A percentile compares a stretch with the other conserved stretches of the same genome.
phyloP scores from a whole-genome alignment of 2,329 filamentous ascomycete genomes.

The Cytospora piceae region DNA sequence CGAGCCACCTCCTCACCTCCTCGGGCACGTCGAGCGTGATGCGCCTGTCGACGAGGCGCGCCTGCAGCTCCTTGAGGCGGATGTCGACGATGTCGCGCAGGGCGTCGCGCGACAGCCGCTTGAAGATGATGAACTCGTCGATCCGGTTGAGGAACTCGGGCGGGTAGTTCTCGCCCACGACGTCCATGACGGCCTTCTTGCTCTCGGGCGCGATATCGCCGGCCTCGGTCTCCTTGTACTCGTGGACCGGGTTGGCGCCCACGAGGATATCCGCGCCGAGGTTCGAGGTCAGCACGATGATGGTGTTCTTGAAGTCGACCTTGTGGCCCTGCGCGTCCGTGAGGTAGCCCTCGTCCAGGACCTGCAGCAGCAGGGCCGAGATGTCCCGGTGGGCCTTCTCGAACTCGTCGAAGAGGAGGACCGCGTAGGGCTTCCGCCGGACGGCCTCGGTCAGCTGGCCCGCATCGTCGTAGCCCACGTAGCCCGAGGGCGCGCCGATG shows the following conservation, averaged over 20 bases:
- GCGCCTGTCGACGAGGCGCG: constrained; percentile 79
- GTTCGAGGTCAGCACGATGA: constrained; percentile 96
- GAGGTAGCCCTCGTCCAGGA: constrained; percentile 93
- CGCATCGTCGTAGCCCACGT: constrained; percentile 95
- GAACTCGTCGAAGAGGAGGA: constrained; percentile 95
- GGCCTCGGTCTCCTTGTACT: constrained; percentile 63
- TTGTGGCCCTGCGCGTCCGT: constrained; percentile 96
- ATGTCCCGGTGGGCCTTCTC: constrained; percentile 98
- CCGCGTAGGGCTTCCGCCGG: constrained; percentile 90
- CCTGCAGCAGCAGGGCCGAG: constrained; percentile 86
- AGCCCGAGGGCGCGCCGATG: constrained; percentile 91
- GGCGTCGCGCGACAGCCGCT: constrained; percentile 76
- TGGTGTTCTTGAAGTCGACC: constrained; percentile 94
- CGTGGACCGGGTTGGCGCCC: constrained; percentile 67
- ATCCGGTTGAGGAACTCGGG: constrained; percentile 97
- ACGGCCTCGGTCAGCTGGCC: constrained; percentile 96
- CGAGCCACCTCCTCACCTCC: constrained; percentile 82
- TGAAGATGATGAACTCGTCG: constrained; percentile 96
- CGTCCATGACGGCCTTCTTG: constrained; percentile 83
- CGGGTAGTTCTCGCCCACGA: constrained; percentile 74
- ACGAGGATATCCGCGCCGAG: constrained; percentile 91
- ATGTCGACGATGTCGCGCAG: constrained; percentile 94
- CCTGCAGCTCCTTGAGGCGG: constrained; percentile 80
- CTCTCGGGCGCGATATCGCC: constrained; percentile 74
- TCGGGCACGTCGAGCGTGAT: constrained; percentile 75